Evolutionary conservation across 768 basidiomycete species (phyloP), one percentile per base, ranked within the genome.

Genomic region (Trametes cinnabarina): DNA sequence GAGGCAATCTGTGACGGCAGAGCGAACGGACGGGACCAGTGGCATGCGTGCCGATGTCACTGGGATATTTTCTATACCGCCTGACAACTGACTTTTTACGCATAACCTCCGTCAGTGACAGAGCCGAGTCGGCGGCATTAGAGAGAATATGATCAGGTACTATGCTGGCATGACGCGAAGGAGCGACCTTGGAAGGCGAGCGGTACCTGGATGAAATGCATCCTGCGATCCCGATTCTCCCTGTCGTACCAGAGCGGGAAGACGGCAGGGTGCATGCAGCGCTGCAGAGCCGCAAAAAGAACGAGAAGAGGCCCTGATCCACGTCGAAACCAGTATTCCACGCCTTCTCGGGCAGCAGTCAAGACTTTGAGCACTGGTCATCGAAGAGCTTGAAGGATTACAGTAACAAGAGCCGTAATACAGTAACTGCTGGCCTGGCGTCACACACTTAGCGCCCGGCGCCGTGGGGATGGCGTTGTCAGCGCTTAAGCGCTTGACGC

Each of bases 1-100:
- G 41, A 55, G 46, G 54, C 46, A 40, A 55, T 55, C 54, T 39
- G 5, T 55, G 54, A 55, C 46, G 39, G 46, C 35, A 23, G 46
- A 7, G 39, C 25, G 8, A 46, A 25, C 19, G n/a, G 39, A 46
- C 37, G 40, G 32, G 35, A 19, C 34, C 37, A 34, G 34, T 7
- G 34, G 8, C 34, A 39, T n/a, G 37, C 37, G 37, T 39, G 37
- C 37, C 28, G 8, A 8, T 47, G 47, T 28, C 9, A 20, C 47
- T 28, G 47, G 17, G 30, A 5, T 17, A 32, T 47, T 14, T 17
- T 25, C n/a, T 11, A 17, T 12, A 5, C 23, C 22, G 30, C 15
- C 20, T 32, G 52, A 30, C 32, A 17, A 54, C 17, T 34, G 17
- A 37, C 32, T 6, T 12, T 19, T 12, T 37, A 32, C 43, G 52